Percentiles rank a stretch among this genome's conserved stretches.
Evolutionary conservation across 192 early-diverging fungal genomes (phyloP).

Genomic region (Phycomyces nitens): DNA sequence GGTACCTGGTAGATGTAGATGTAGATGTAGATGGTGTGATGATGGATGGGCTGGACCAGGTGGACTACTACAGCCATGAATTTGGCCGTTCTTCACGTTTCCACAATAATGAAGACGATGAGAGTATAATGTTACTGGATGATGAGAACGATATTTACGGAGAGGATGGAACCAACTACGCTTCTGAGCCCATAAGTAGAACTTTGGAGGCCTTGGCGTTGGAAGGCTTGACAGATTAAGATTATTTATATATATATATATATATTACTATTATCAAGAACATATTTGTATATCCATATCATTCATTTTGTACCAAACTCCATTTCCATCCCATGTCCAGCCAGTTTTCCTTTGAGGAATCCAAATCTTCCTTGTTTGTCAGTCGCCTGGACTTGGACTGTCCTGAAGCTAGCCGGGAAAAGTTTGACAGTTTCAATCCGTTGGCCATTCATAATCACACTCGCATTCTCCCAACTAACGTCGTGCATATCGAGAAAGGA

Average conservation of each 20-base stretch:
- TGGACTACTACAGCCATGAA: conserved; percentile 19
- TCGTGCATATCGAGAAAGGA: conserved; percentile 11
- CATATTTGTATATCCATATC: not conserved
- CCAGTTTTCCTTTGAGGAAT: not conserved
- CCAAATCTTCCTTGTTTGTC: conserved; percentile 4
- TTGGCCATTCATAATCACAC: not conserved
- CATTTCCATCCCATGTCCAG: conserved; percentile 12
- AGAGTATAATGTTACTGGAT: conserved; percentile 9
- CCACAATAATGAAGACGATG: conserved; percentile 21
- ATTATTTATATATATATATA: not conserved
- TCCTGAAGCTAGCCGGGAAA: conserved; percentile 28
- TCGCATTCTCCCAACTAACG: conserved; percentile 21
- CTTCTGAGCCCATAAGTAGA: conserved; percentile 24
- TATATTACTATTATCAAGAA: not conserved
- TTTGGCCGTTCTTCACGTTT: conserved; percentile 5
- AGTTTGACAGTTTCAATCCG: conserved; percentile 1
- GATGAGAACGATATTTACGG: conserved; percentile 21
- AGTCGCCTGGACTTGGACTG: conserved; percentile 8
- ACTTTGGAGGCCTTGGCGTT: conserved; percentile 41
- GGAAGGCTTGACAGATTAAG: conserved; percentile 36
- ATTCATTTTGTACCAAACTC: conserved; percentile 27
- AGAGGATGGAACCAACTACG: conserved; percentile 15
- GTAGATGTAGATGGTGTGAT: conserved; percentile 32
- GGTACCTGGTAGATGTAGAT: conserved; percentile 28
- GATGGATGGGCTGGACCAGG: conserved; percentile 28